Base-by-base conservation (phyloP, 169 alveolate species). In the Besnoitia besnoiti region DNA sequence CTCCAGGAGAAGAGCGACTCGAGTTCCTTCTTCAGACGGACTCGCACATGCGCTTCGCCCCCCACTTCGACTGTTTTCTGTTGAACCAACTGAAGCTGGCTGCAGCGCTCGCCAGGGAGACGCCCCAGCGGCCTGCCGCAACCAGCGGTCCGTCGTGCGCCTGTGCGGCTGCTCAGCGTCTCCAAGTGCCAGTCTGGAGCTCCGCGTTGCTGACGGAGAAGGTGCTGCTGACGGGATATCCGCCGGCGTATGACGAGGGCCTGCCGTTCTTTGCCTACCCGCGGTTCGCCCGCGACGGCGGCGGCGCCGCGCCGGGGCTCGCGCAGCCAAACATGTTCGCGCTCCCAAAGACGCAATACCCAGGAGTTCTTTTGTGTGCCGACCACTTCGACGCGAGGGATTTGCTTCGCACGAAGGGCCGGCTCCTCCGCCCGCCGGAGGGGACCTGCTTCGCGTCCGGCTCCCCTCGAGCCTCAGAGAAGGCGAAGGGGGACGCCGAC, bases 21-120 rank as follows among this genome's bases (percentile, higher is more conserved):
- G 40, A 40, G 59, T 55, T 77, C 3, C 19, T 77, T 10, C 85
- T 89, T 35, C 92, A 89, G 42, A 89, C 79, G 1, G 92, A 89
- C 21, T 51, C 85, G 5, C 92, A 89, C 90, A 89, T 89, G 92
- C 85, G 92, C 0, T 89, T 89, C 35, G 75, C 92, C 1, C 92
- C 88, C 33, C 89, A 89, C 19, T 89, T 35, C 30, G 92, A 89
- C 39, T 49, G 75, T n/a, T 89, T 89, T 21, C 79, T 89, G 35
- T 30, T 89, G 42, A 1, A 27, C 49, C 85, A 89, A 59, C 67
- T 89, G 42, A 27, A 19, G 7, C 87, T 77, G 3, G 87, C 87
- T 12, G 87, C 87, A 21, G 61, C 55, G 7, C 61, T 42, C 59
- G 10, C 49, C 10, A 39, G 33, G 33, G 59, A 77, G 35, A 37